These are phyloP conservation scores for Lantana camara DNA, from an alignment of 257 asterid species.

Conservation along the genomic window DNA sequence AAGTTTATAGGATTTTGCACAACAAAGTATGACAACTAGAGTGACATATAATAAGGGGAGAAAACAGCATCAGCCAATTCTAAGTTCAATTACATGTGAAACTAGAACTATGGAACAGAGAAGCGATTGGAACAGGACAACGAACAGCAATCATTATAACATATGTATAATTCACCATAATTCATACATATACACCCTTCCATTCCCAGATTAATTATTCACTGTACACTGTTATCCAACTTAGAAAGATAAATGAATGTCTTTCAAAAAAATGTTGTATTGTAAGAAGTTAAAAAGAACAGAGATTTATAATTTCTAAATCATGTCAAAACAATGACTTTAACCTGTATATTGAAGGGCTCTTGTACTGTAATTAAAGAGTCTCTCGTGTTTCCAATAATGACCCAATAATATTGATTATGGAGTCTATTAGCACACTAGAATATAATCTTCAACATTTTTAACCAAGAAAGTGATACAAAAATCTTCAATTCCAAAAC, in stretches of 20 bases:
- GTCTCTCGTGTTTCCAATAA: background rate
- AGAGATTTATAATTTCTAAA: background rate
- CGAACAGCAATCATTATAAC: slow-evolving; percentile 4
- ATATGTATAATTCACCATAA: background rate
- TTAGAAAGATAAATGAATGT: background rate
- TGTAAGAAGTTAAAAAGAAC: background rate
- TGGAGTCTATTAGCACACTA: slow-evolving; percentile 9
- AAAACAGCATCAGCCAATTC: background rate
- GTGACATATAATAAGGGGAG: slow-evolving; percentile 3
- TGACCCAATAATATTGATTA: slow-evolving; percentile 10
- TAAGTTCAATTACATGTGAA: slow-evolving; percentile 13
- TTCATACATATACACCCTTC: background rate
- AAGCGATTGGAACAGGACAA: slow-evolving; percentile 8
- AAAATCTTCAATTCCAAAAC: slow-evolving; percentile 9
- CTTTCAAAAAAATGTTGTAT: slow-evolving; percentile 8
- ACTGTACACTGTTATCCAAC: background rate
- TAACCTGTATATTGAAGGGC: background rate
- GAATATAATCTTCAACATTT: too few species aligned
- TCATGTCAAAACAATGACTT: slow-evolving; percentile 12
- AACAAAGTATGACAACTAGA: slow-evolving; percentile 9
- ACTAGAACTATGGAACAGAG: slow-evolving; percentile 2
- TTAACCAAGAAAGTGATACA: background rate
- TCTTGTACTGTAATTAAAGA: background rate
- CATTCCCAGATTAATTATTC: background rate
- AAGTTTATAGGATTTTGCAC: background rate